These are phyloP conservation scores for Gaertneriomyces semiglobifer DNA, from an alignment of 192 early-diverging fungal genomes.

Conservation along the genomic window DNA sequence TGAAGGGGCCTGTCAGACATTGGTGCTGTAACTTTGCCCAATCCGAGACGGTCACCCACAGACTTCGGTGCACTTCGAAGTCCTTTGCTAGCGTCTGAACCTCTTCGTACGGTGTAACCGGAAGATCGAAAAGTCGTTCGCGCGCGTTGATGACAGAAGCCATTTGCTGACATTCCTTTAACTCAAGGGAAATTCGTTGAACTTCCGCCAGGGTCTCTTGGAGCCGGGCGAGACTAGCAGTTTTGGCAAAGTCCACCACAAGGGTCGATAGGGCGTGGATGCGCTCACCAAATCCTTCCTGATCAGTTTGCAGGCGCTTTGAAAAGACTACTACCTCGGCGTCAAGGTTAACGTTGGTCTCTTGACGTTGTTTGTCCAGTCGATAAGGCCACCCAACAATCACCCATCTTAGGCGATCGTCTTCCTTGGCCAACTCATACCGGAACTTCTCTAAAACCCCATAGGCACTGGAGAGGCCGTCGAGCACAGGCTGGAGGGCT, in stretches of 20 bases:
- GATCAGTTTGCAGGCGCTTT: slow-evolving; percentile 51
- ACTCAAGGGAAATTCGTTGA: slow-evolving; percentile 46
- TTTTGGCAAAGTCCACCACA: slow-evolving; percentile 53
- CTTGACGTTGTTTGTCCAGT: slow-evolving; percentile 50
- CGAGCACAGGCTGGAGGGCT: slow-evolving; percentile 38
- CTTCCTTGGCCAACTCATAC: slow-evolving; percentile 58
- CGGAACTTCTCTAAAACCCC: slow-evolving; percentile 57
- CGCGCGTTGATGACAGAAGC: slow-evolving; percentile 52
- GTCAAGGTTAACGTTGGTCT: slow-evolving; percentile 46
- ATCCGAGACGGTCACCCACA: slow-evolving; percentile 55
- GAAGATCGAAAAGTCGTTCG: slow-evolving; percentile 56
- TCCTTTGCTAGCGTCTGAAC: slow-evolving; percentile 48
- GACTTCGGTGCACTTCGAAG: slow-evolving; percentile 57
- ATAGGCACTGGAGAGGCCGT: slow-evolving; percentile 55
- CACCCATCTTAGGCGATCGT: slow-evolving; percentile 51
- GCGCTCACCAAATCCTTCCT: slow-evolving; percentile 64
- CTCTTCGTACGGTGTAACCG: slow-evolving; percentile 59
- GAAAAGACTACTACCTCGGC: slow-evolving; percentile 53
- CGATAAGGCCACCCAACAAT: slow-evolving; percentile 53
- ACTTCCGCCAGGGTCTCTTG: slow-evolving; percentile 55
- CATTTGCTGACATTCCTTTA: slow-evolving; percentile 53
- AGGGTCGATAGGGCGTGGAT: slow-evolving; percentile 43
- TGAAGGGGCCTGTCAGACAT: slow-evolving; percentile 55
- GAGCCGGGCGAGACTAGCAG: slow-evolving; percentile 44
- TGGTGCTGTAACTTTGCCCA: slow-evolving; percentile 56